Evolutionary conservation across 805 yeast species (phyloP), one percentile per base, ranked within the genome.

Genomic region (Hanseniaspora thailandica): DNA sequence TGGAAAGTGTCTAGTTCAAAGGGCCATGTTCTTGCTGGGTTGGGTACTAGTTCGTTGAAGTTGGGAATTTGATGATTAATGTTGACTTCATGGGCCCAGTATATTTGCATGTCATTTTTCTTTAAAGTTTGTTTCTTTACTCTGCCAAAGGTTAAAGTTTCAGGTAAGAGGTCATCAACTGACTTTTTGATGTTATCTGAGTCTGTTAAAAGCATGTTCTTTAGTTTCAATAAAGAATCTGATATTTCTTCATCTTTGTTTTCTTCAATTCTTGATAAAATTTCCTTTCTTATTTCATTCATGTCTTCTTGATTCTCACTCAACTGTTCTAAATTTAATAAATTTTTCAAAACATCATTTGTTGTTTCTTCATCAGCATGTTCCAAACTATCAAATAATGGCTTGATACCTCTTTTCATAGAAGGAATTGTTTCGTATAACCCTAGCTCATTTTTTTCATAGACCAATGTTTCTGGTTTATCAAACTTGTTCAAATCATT

Each of bases 51-150:
- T 61, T 89, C 96, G 19, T 77, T 73, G 63, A 93, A 93, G 65
- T 93, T 88, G 23, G 82, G 85, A 54, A 93, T 78, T n/a, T 35
- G 23, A 62, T 87, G 94, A 61, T 85, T 80, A 47, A 93, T 69
- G 60, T 93, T 96, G 10, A 93, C 96, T 39, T 86, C 80, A 68
- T 93, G 98, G 0, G 98, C 98, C 97, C 97, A 93, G 55, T 81
- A 80, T 56, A 75, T 78, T 56, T 77, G 76, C 45, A 65, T 66
- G 19, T 61, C 28, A 15, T 23, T 41, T n/a, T 31, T 43, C 5
- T 26, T 43, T 17, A 43, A 4, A 26, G 6, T 57, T 5, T 61
- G 55, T 19, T 57, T 61, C 17, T 61, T 51, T 2, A 62, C 56
- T 54, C 81, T 68, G 7, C 75, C 75, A 58, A 78, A 74, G 28